A percentile compares a stretch with the other conserved stretches of the same genome.
phyloP scores from a whole-genome alignment of 2,329 filamentous ascomycete species.

The Chrysoporthe austroafricana region DNA sequence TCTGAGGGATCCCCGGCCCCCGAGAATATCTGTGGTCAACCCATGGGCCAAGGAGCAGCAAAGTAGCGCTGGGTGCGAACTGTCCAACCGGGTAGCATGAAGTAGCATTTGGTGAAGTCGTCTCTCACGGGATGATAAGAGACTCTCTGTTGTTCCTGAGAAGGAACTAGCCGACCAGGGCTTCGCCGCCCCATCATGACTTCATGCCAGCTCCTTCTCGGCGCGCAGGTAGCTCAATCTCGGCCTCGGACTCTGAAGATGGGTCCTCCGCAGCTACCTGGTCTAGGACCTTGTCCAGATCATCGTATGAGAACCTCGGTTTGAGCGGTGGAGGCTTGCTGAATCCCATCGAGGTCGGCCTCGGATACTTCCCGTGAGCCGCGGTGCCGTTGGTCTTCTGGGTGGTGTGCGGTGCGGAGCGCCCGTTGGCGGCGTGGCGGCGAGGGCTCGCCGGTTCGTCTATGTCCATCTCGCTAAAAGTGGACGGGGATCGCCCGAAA shows the following conservation, averaged over 20 bases:
- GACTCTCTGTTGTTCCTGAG: background rate
- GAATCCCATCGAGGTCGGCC: conserved; percentile 56
- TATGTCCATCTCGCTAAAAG: conserved; percentile 52
- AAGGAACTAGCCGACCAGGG: background rate
- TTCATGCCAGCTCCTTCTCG: conserved; percentile 24
- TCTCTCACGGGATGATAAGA: too few species aligned
- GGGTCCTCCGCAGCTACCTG: conserved; percentile 54
- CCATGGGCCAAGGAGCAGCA: background rate
- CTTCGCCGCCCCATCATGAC: background rate
- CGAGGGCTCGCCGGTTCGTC: conserved; percentile 44
- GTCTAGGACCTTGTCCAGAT: conserved; percentile 64
- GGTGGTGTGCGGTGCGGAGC: conserved; percentile 44
- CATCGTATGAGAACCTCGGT: conserved; percentile 54
- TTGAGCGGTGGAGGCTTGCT: conserved; percentile 45
- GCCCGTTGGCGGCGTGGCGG: conserved; percentile 30
- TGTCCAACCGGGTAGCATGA: background rate
- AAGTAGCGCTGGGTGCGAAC: background rate
- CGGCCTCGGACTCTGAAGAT: conserved; percentile 61
- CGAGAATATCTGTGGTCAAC: too few species aligned
- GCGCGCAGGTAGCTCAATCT: conserved; percentile 54
- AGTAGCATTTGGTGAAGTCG: background rate
- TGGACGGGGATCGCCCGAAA: conserved; percentile 51
- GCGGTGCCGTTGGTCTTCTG: conserved; percentile 46
- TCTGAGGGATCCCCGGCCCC: background rate
- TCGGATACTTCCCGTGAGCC: conserved; percentile 42